Evolutionary conservation across 495 filamentous ascomycete genomes (phyloP).

Genomic region (Penicillium canariense): DNA sequence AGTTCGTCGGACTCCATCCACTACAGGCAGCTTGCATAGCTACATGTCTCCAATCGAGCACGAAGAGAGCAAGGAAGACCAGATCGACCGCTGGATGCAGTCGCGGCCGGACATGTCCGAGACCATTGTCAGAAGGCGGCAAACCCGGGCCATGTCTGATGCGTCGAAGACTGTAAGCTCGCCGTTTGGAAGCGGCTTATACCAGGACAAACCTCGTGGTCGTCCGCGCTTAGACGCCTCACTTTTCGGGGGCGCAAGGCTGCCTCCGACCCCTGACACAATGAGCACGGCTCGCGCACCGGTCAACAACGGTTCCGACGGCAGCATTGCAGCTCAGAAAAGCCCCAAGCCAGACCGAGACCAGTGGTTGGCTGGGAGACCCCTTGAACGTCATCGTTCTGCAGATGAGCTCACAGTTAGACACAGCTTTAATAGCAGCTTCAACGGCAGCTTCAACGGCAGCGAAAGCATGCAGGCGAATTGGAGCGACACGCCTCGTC

Average conservation of each 20-base stretch:
- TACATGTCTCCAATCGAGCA: constrained; percentile 11
- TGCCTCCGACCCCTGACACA: constrained; percentile 47
- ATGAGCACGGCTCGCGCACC: constrained; percentile 42
- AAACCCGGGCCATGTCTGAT: constrained; percentile 18
- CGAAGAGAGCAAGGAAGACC: constrained; percentile 21
- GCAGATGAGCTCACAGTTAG: constrained; percentile 32
- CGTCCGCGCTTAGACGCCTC: constrained; percentile 31
- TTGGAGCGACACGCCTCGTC: constrained; percentile 31
- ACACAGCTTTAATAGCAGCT: constrained; percentile 32
- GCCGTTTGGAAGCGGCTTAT: constrained; percentile 21
- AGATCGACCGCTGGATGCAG: constrained; percentile 35
- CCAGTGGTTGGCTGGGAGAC: constrained; percentile 16
- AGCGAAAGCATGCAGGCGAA: constrained; percentile 32
- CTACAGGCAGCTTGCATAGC: constrained; percentile 17
- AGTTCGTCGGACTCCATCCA: constrained; percentile 23
- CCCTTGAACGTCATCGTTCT: constrained; percentile 36
- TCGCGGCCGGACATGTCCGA: constrained; percentile 17
- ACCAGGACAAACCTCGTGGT: constrained; percentile 22
- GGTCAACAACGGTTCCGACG: constrained; percentile 35
- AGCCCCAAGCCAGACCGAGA: constrained; percentile 18
- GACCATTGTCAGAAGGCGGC: constrained; percentile 21
- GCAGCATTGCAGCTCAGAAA: constrained; percentile 32
- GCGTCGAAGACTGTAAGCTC: constrained; percentile 16
- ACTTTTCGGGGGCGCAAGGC: constrained; percentile 33
- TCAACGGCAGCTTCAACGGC: constrained; percentile 11